Conservation (phyloP, 2,329 filamentous ascomycete genomes). For the Aspergillus melleus region DNA sequence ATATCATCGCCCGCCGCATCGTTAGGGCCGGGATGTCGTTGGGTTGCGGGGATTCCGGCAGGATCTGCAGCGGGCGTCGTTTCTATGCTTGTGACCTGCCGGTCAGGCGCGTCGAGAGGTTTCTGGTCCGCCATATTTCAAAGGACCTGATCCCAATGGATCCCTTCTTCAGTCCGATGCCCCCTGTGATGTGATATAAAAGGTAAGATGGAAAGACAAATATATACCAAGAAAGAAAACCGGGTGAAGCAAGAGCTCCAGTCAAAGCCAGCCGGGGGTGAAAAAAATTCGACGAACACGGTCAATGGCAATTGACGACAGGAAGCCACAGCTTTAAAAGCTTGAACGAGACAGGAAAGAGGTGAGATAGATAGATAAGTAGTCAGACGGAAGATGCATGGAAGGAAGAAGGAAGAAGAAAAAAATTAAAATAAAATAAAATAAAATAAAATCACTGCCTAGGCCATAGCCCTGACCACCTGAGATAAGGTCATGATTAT, state of each 20-base stretch:
- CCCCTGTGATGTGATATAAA: background rate
- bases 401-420: background rate
- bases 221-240: background rate
- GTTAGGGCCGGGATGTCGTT: background rate
- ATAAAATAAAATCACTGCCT: background rate
- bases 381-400: background rate
- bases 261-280: background rate
- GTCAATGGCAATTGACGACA: background rate
- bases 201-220: background rate
- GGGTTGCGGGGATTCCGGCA: background rate
- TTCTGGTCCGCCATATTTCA: slow-evolving; percentile 1
- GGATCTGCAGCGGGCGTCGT: background rate
- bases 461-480: slow-evolving; percentile 3
- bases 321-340: background rate
- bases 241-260: background rate
- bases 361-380: background rate
- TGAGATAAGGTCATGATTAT: slow-evolving; percentile 8
- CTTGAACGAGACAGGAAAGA: background rate
- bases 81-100: background rate
- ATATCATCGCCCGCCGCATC: background rate
- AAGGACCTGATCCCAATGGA: background rate
- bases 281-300: background rate
- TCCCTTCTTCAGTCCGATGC: background rate
- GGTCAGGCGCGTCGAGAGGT: background rate
- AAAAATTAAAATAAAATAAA: background rate